Evolutionary conservation across 495 filamentous ascomycete species (phyloP).

Genomic region (Aspergillus carlsbadensis): DNA sequence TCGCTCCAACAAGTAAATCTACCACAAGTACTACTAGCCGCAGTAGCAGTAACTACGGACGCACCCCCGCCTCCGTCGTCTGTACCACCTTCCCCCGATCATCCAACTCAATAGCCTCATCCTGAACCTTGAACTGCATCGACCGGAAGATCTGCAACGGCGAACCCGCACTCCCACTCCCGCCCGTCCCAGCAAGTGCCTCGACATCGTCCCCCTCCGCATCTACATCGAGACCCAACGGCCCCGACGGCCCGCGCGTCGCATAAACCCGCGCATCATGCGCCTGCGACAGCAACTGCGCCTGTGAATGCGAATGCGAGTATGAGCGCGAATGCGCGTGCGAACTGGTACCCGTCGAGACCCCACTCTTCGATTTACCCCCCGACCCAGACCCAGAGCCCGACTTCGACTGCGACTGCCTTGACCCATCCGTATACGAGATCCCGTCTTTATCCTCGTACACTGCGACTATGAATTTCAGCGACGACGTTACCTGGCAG

Average conservation of each 20-base stretch:
- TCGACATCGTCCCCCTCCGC: too few species aligned
- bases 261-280: too few species aligned
- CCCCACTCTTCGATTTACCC: not conserved
- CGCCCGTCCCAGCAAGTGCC: not conserved
- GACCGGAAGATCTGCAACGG: not conserved
- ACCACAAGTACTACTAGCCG: too few species aligned
- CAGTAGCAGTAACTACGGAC: too few species aligned
- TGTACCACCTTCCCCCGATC: not conserved
- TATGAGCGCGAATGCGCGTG: not conserved
- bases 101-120: not conserved
- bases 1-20: too few species aligned
- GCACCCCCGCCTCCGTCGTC: too few species aligned
- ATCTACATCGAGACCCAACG: too few species aligned
- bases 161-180: not conserved
- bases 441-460: slow-evolving; percentile 32
- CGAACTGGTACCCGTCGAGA: not conserved
- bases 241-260: too few species aligned
- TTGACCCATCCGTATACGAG: slow-evolving; percentile 23
- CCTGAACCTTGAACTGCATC: not conserved
- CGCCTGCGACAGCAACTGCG: too few species aligned
- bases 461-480: slow-evolving; percentile 44
- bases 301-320: too few species aligned
- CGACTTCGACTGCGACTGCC: too few species aligned
- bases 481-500: slow-evolving; percentile 25
- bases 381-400: too few species aligned